These are phyloP conservation scores for Chloris gayana DNA, from an alignment of 176 grass and related monocot species.

Conservation along the genomic window DNA sequence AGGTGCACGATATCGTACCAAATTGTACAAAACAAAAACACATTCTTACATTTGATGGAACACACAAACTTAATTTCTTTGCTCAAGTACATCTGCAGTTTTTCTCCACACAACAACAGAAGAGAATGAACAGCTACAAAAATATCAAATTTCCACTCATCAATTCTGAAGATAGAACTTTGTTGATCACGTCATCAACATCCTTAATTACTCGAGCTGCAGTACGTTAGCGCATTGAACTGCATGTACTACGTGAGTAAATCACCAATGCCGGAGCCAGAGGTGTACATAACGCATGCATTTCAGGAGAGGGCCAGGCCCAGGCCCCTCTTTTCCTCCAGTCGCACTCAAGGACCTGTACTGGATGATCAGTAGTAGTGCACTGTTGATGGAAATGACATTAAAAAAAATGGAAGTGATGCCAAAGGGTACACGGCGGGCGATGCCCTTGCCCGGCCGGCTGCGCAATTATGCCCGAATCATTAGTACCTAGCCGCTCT, in stretches of 20 bases:
- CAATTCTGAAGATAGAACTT: too few species aligned
- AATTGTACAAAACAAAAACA: neutral
- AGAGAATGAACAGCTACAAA: neutral
- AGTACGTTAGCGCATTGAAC: too few species aligned
- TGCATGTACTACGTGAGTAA: too few species aligned
- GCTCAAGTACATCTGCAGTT: too few species aligned
- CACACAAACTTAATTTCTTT: neutral
- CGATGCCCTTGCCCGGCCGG: neutral
- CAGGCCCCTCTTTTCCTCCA: slow-evolving; percentile 25
- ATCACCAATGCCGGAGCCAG: too few species aligned
- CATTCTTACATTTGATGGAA: neutral
- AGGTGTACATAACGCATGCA: too few species aligned
- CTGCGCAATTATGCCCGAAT: slow-evolving; percentile 30
- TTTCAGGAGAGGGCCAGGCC: neutral
- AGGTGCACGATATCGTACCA: too few species aligned
- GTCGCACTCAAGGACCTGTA: slow-evolving; percentile 58
- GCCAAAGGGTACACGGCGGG: neutral
- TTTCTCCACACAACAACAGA: neutral
- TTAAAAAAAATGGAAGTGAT: slow-evolving; percentile 40
- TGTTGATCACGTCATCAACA: too few species aligned
- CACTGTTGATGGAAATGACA: slow-evolving; percentile 47
- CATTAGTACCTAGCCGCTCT: neutral
- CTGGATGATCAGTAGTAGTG: slow-evolving; percentile 26
- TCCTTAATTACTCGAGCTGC: too few species aligned
- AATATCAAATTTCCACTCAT: too few species aligned